Evolutionary conservation across 257 asterid genomes (phyloP), one percentile per base, ranked within the genome.

Genomic region (Avicennia marina): DNA sequence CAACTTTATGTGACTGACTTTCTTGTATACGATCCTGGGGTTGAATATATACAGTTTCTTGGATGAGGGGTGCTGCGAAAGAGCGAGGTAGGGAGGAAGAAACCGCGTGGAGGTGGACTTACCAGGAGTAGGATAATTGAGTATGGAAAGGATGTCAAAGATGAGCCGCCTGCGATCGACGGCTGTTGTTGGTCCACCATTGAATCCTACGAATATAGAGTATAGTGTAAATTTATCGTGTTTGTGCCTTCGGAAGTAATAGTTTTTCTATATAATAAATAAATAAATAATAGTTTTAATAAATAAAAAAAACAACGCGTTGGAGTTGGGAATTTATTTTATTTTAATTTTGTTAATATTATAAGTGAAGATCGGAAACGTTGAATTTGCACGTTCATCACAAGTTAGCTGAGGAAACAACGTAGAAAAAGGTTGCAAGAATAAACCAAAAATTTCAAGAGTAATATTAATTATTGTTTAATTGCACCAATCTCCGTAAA

Each of bases 161-260:
- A 36, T 16, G 7, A 52, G 58, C 79, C 79, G 79, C 75, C 79
- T 2, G 2, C 19, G 53, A 73, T 73, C 79, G 5, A 64, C 75
- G 75, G 75, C 60, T 64, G 15, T 0, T 10, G 1, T 42, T 55
- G 66, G 79, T 73, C 74, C 51, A 44, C 32, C 5, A 26, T 51
- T 66, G 21, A 38, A 47, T 61, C 65, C 52, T 29, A 22, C 17
- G 50, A 34, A 25, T 13, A 11, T 36, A 11, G 41, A n/a, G n/a
- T n/a, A n/a, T n/a, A n/a, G n/a, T n/a, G 53, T 46, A 7, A 18
- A 46, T 25, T 16, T 19, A 4, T 1, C 25, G n/a, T 43, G 49
- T 46, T 46, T 6, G 53, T 36, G 12, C 6, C 41, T 36, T 29
- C 10, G 41, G 33, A 29, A 29, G 33, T 29, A 29, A 3, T 29